These are phyloP conservation scores for Sergeia podlipaevii DNA, from an alignment of 208 protist species.

Conservation along the genomic window DNA sequence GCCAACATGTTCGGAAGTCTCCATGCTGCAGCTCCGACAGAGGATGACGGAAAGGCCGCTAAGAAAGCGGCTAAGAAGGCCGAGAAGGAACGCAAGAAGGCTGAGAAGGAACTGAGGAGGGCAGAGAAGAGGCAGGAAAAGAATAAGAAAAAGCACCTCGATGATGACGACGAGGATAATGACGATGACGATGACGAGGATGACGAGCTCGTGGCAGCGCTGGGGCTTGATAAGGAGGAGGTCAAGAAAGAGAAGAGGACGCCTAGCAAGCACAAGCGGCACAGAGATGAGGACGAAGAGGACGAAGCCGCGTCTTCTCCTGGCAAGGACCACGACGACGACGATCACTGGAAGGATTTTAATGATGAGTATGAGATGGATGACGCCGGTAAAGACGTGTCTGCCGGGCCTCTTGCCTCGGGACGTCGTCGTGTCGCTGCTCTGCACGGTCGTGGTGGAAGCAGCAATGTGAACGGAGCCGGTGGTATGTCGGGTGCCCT, in stretches of 20 bases:
- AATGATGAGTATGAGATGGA: background rate
- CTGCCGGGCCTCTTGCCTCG: background rate
- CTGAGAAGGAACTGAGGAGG: conserved; percentile 9
- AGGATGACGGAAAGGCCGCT: too few species aligned
- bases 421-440: background rate
- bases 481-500: conserved; percentile 1
- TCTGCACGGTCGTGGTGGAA: background rate
- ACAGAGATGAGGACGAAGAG: conserved; percentile 9
- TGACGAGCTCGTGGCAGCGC: too few species aligned
- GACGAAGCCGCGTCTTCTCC: background rate
- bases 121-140: conserved; percentile 1
- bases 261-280: conserved; percentile 3
- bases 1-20: too few species aligned
- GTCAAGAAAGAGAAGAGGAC: conserved; percentile 1
- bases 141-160: conserved; percentile 14
- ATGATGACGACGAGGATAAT: conserved; percentile 6
- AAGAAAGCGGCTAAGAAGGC: background rate
- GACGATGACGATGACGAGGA: background rate
- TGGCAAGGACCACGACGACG: background rate
- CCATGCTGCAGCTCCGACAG: too few species aligned
- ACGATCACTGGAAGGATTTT: conserved; percentile 7
- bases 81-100: conserved; percentile 6
- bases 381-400: conserved; percentile 4
- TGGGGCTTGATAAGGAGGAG: background rate
- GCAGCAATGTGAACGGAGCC: background rate